Evolutionary conservation across 768 basidiomycete species (phyloP), one percentile per base, ranked within the genome.

Genomic region (Rubroboletus pulcherrimus): DNA sequence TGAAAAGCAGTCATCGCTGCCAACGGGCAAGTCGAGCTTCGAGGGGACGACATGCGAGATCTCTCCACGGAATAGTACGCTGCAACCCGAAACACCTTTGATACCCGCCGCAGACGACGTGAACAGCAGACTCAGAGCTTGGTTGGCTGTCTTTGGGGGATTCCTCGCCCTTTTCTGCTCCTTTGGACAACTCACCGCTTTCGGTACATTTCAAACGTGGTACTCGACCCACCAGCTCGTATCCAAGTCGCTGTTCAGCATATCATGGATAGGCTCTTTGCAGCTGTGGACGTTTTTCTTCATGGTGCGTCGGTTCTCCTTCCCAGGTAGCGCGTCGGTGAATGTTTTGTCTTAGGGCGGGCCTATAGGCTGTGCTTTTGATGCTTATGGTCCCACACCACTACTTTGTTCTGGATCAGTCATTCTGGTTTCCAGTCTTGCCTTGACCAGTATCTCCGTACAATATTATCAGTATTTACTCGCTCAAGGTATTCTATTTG

Each of bases 251-350:
- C 72, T 82, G 14, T 83, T 81, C 37, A 78, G 75, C 24, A 84
- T 88, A 57, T 83, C 86, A 3, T 87, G 86, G 82, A 86, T 89
- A 59, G 86, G 86, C 6, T 83, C 84, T 2, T 58, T 87, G 44
- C 87, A 88, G 62, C 71, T 89, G 4, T 87, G 81, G 78, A 70
- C 80, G 19, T 85, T 88, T 66, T 88, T 87, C 74, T 80, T 85
- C 61, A 82, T 83, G 55, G 86, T 87, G 66, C 46, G 83, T 62
- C 31, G 34, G 49, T 49, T 47, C 53, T 41, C 37, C 26, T 31
- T 30, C 12, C 11, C 11, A 8, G 46, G 7, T 10, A 19, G 31
- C 26, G 2, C 26, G 35, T 58, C 54, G 7, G 44, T 59, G 48
- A 58, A 47, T 34, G 12, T 50, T 24, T n/a, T 26, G 19, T 53